These are phyloP conservation scores for Dillenia suffruticosa DNA, from an alignment of 164 flowering plant species.

Conservation along the genomic window DNA sequence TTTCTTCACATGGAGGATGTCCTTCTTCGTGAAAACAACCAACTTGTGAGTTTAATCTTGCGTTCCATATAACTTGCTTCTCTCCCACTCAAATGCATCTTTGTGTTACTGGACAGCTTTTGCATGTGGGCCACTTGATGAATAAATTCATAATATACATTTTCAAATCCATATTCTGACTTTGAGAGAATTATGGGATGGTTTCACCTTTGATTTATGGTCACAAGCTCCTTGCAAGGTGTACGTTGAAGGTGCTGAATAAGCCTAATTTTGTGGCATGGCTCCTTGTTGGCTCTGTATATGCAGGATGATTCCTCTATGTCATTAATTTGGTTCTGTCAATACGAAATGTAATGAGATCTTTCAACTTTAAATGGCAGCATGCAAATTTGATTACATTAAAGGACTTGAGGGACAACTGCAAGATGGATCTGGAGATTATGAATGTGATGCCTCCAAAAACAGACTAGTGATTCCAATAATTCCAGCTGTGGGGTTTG, in stretches of 20 bases:
- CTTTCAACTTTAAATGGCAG: conserved; percentile 30
- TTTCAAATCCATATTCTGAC: background rate
- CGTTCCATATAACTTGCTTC: background rate
- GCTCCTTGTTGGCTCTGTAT: background rate
- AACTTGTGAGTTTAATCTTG: conserved; percentile 54
- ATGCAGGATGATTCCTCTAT: background rate
- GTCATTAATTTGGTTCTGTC: background rate
- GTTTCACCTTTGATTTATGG: background rate
- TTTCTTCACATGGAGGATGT: conserved; percentile 63
- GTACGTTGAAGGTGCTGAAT: too few species aligned
- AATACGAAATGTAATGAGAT: background rate
- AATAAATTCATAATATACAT: background rate
- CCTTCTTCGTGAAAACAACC: conserved; percentile 50
- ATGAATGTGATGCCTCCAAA: conserved; percentile 27
- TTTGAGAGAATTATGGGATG: background rate
- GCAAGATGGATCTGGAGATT: conserved; percentile 61
- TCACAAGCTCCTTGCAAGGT: background rate
- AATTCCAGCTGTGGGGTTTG: background rate
- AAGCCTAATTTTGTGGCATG: background rate
- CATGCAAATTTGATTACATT: conserved; percentile 43
- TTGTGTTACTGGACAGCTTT: background rate
- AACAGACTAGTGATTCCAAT: conserved; percentile 17
- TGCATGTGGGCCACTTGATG: too few species aligned
- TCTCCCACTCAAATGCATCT: background rate
- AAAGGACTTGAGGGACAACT: conserved; percentile 62